Base-by-base conservation (phyloP, 179 eudicot genomes). In the Camellia oleifera region DNA sequence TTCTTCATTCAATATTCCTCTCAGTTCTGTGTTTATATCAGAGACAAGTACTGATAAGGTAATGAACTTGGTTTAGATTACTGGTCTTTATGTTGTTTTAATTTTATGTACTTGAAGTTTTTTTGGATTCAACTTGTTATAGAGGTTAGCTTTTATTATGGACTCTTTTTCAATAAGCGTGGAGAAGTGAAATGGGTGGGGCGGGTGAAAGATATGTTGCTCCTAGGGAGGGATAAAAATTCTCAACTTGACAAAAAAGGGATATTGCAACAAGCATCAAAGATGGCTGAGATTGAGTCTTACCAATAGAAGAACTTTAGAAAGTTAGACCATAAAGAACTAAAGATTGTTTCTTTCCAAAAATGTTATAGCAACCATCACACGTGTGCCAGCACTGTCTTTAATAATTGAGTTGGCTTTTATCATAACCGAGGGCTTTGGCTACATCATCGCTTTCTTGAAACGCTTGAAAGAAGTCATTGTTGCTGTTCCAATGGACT, bases 41-140 rank as follows among this genome's bases (percentile, higher is more conserved):
- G 99, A 97, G 85, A 97, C 99, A 56, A 97, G 99, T 87, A 97
- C 99, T 11, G 99, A 97, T 85, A 97, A 97, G 98, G 99, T 97
- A 75, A 52, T n/a, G 45, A 48, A 12, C 56, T 54, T 9, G 12
- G 23, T 44, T 67, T 56, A 64, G 48, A 64, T 48, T 17, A 50
- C 53, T 13, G 4, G 65, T 73, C 40, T 63, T 64, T 13, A 52
- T 65, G 32, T 80, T 42, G 23, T 42, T 65, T 69, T 73, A 65
- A 53, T 26, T 3, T 15, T 67, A n/a, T 58, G 15, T 10, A 26
- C 26, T 52, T 23, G 4, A 12, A 18, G 18, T 9, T 45, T 50
- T 15, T 48, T 52, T 48, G 26, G 40, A 26, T 77, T 23, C 57
- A 46, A 52, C 69, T 69, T 26, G 70, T 57, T 62, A 4, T 45